Base-by-base conservation (phyloP, 164 flowering plant genomes). In the Santalum album region DNA sequence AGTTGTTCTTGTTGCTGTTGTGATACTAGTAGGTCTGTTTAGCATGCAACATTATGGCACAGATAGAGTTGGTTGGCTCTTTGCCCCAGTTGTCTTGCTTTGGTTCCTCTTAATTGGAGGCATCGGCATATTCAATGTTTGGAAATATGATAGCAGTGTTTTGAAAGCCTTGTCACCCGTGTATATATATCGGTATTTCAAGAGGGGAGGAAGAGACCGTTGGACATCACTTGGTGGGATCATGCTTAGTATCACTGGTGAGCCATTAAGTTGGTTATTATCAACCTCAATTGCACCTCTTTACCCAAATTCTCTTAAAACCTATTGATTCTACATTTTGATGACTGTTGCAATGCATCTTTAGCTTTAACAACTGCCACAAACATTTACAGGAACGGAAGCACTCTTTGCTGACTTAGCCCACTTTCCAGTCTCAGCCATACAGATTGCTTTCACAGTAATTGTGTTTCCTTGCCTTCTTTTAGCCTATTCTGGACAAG, bases 1-100 rank as follows among this genome's bases (percentile, higher is more conserved):
- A 14, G 96, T 89, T 24, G 81, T 92, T 16, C 25, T 89, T 53
- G 91, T 83, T 59, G 81, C 99, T 10, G 85, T 81, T 27, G 42
- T 83, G 46, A 82, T 92, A 45, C 63, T 92, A 40, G 84, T 89
- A 9, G 91, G 94, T 21, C 73, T 92, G 61, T 92, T 92, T 66
- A 89, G 97, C 78, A 64, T 92, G 92, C 97, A 92, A 65, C 99
- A 83, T 64, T 87, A 85, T 58, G 99, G 99, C 9, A 87, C 99
- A 14, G 95, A 89, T 54, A 86, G 52, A 73, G 96, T 92, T 63
- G 86, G 96, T 26, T 89, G 97, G 97, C 85, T 89, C 26, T 89
- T 89, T 73, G 99, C 99, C 49, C 99, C 99, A 10, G 57, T 92
- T 55, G 96, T 92, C 35, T 76, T 92, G 54, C 72, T 92, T 55